Percentiles rank a stretch among this genome's conserved stretches.
These are phyloP conservation scores for Lyophyllum atratum DNA, from an alignment of 768 basidiomycete species.

Conservation along the genomic window DNA sequence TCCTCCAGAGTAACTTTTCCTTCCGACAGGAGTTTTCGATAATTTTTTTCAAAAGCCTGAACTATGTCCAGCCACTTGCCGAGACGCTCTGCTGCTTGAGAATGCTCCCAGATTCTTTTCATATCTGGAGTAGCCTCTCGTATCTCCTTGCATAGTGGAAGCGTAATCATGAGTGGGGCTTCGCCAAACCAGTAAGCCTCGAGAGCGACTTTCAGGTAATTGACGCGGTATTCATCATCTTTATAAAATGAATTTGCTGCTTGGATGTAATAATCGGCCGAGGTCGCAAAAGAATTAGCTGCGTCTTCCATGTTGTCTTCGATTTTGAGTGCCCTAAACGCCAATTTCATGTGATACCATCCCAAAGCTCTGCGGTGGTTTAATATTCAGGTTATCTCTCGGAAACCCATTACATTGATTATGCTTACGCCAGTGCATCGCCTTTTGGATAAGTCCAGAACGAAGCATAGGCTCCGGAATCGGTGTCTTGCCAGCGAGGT, in stretches of 20 bases:
- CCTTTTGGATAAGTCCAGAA: slow-evolving; percentile 40
- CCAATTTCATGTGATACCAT: slow-evolving; percentile 29
- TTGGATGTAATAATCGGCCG: slow-evolving; percentile 30
- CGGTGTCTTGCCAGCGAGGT: slow-evolving; percentile 10
- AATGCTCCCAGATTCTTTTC: slow-evolving; percentile 22
- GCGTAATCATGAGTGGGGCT: slow-evolving; percentile 24
- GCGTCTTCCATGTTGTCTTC: slow-evolving; percentile 14
- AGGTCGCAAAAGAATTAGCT: slow-evolving; percentile 18
- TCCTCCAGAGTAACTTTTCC: slow-evolving; percentile 9
- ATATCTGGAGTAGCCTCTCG: slow-evolving; percentile 20
- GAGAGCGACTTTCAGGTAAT: slow-evolving; percentile 32
- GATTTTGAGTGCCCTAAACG: slow-evolving; percentile 16
- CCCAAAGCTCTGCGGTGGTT: slow-evolving; percentile 24
- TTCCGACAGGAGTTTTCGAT: not conserved
- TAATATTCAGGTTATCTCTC: no score
- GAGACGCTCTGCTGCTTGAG: not conserved
- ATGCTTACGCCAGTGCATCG: slow-evolving; percentile 36
- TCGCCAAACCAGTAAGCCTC: slow-evolving; percentile 31
- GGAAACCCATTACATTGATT: not conserved
- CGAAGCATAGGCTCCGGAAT: slow-evolving; percentile 33
- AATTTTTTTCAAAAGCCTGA: slow-evolving; percentile 19
- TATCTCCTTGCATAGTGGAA: slow-evolving; percentile 25
- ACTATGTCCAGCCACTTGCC: slow-evolving; percentile 1
- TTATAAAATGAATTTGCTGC: slow-evolving; percentile 32
- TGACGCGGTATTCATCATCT: slow-evolving; percentile 39